Evolutionary conservation across 306 rosid species (phyloP).

Genomic region (Acmispon strigosus): DNA sequence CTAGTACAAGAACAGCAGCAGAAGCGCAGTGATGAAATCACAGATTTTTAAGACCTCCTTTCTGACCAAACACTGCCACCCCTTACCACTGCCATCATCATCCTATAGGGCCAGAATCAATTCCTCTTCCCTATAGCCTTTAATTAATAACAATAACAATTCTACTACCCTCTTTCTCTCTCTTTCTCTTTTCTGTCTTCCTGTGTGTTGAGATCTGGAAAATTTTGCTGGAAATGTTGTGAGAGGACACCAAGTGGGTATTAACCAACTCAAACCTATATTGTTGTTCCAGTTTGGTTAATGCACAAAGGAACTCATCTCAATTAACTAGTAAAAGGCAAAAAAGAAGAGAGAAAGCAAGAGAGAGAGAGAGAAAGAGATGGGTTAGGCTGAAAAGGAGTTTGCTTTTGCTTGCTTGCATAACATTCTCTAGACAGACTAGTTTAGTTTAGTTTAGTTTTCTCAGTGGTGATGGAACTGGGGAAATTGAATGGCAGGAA

Average conservation of each 20-base stretch:
- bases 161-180: background rate
- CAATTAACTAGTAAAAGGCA: slow-evolving; percentile 27
- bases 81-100: slow-evolving; percentile 49
- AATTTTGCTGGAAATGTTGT: slow-evolving; percentile 19
- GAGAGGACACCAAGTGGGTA: slow-evolving; percentile 38
- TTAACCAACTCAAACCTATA: slow-evolving; percentile 17
- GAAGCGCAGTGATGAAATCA: slow-evolving; percentile 48
- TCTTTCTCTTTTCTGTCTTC: background rate
- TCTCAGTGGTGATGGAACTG: slow-evolving; percentile 62
- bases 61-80: slow-evolving; percentile 68
- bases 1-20: slow-evolving; percentile 35
- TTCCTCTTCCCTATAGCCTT: slow-evolving; percentile 47
- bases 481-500: slow-evolving; percentile 60
- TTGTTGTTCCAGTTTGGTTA: slow-evolving; percentile 9
- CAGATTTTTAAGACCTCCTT: slow-evolving; percentile 54
- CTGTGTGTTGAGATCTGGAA: slow-evolving; percentile 23
- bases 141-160: background rate
- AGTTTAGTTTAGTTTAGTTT: slow-evolving; percentile 14
- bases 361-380: slow-evolving; percentile 15
- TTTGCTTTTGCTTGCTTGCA: no score
- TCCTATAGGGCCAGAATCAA: slow-evolving; percentile 34
- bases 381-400: slow-evolving; percentile 48
- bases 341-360: background rate
- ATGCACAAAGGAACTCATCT: slow-evolving; percentile 13
- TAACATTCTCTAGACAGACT: background rate